Base-by-base conservation (phyloP, 331 rosid species). In the Pyracantha coccinea region DNA sequence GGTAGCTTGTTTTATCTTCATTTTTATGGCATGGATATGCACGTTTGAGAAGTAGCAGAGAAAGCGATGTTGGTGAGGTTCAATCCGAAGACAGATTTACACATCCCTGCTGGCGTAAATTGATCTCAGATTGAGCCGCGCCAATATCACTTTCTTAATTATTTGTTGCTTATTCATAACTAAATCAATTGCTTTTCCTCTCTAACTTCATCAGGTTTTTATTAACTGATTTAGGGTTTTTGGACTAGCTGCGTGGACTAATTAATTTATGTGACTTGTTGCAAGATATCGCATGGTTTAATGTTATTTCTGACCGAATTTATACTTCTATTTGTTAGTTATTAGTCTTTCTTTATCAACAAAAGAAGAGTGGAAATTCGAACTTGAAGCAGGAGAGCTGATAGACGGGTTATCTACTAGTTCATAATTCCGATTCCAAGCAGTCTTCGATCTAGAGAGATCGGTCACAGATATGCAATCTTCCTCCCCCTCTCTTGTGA, bases 61-160 rank as follows among this genome's bases (percentile, higher is more conserved):
- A 15, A 81, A 85, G 97, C 97, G 99, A 95, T 95, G 84, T 95
- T 95, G 99, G 99, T 95, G 98, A 86, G 98, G 99, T 95, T 95
- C 99, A 95, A 95, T 92, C 96, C 33, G 96, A 95, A 86, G 99
- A 89, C 91, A 89, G 88, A 90, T 90, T 92, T 95, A 86, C 88
- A 68, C 79, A 79, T 32, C 35, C 54, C 20, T 0, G 19, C 76
- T 25, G 57, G 71, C 69, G 97, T 95, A 81, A 90, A 90, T 79
- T 83, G 96, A 89, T 88, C 94, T 95, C 92, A 67, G 98, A 90
- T 95, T 95, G 99, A 95, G 99, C 99, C 99, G 97, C 99, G 99
- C 99, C 99, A 95, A 95, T 95, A 95, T 95, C 99, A 95, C 98
- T 95, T 85, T 90, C 76, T 33, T 19, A 21, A 24, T 38, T 29